Evolutionary conservation across 225 moss, liverwort and hornwort genomes (phyloP).

Genomic region (Sphagnum tenellum): DNA sequence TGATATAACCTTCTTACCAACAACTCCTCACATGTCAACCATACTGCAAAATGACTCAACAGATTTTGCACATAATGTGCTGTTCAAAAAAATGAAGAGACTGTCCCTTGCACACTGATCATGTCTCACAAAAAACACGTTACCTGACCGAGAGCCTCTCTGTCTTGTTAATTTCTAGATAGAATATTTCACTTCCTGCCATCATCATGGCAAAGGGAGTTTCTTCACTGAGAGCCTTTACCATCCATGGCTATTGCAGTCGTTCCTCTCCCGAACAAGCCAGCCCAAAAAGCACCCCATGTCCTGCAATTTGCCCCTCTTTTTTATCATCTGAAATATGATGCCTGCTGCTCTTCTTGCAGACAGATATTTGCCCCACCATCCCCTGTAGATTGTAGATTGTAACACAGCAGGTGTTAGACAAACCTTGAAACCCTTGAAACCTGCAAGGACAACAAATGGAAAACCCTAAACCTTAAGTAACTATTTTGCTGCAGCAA

Average conservation of each 20-base stretch:
- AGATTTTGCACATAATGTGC: no score
- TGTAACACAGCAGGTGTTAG: neutral
- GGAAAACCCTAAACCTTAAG: no score
- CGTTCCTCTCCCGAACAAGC: conserved; percentile 70
- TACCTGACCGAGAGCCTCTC: conserved; percentile 62
- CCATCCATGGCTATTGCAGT: conserved; percentile 92
- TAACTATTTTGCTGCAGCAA: no score
- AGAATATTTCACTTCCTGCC: conserved; percentile 81
- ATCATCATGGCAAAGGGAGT: conserved; percentile 92
- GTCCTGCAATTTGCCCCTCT: conserved; percentile 62
- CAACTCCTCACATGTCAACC: no score
- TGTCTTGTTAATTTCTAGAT: conserved; percentile 86
- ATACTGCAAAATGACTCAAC: no score
- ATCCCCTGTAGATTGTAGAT: conserved; percentile 44
- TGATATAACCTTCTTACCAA: no score
- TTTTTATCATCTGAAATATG: conserved; percentile 73
- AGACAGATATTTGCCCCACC: conserved; percentile 73
- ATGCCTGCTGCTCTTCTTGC: conserved; percentile 75
- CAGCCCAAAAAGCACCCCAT: conserved; percentile 61
- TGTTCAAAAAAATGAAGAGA: no score
- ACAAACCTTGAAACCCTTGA: neutral
- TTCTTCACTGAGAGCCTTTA: conserved; percentile 69
- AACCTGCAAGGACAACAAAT: no score
- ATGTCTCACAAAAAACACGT: no score
- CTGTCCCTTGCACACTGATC: no score